phyloP scores from a whole-genome alignment of 805 yeast species.

The Kodamaea kaohsiungensis region DNA sequence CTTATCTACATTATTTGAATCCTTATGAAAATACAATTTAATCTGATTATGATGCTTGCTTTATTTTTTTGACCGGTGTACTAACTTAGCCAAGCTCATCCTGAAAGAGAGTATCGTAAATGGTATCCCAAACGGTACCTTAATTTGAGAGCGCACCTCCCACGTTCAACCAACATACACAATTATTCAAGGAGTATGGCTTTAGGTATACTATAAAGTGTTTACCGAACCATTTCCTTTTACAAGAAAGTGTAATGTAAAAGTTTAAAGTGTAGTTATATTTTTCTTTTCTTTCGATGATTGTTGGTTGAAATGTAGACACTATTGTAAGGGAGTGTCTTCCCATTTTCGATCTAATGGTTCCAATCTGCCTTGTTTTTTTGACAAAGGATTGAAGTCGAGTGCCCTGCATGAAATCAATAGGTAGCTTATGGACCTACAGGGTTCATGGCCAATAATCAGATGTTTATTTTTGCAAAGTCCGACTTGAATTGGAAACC shows the following conservation, averaged over 20 bases:
- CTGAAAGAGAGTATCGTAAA: neutral
- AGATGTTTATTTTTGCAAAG: neutral
- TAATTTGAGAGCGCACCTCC: neutral
- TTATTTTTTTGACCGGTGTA: neutral
- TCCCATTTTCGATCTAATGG: neutral
- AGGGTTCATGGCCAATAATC: neutral
- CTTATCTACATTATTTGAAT: slow-evolving; percentile 21
- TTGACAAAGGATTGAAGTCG: neutral
- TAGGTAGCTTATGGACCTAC: neutral
- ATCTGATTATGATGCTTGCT: slow-evolving; percentile 4
- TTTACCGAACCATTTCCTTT: neutral
- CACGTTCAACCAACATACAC: neutral
- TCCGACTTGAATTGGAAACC: neutral
- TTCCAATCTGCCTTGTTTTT: neutral
- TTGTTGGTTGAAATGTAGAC: neutral
- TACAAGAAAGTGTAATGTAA: neutral
- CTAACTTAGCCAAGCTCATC: neutral
- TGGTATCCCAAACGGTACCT: neutral
- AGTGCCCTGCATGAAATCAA: neutral
- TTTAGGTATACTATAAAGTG: neutral
- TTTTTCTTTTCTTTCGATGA: neutral
- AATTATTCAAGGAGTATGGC: too few species aligned
- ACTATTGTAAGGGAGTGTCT: neutral
- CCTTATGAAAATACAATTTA: slow-evolving; percentile 6
- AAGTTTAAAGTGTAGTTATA: neutral